A percentile compares a stretch with the other conserved stretches of the same genome.
These are phyloP conservation scores for Globisporangium carolinianum DNA, from an alignment of 352 stramenopile species.

Conservation along the genomic window DNA sequence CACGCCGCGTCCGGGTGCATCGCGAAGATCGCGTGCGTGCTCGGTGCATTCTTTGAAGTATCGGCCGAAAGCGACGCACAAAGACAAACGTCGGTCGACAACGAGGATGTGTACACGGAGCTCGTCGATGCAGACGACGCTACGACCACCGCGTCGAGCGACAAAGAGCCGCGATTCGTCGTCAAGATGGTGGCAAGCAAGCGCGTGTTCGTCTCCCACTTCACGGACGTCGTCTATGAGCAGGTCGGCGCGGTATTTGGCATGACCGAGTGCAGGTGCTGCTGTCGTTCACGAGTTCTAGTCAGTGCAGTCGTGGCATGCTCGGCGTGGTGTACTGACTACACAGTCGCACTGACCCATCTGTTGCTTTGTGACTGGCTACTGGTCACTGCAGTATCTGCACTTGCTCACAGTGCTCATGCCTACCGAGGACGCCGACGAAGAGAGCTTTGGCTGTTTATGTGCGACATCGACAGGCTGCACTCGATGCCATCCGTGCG, in stretches of 20 bases:
- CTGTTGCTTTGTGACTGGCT: background rate
- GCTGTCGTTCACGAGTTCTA: background rate
- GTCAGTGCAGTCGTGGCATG: too few species aligned
- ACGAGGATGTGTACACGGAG: conserved; percentile 1
- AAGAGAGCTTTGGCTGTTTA: conserved; percentile 10
- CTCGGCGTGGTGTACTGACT: too few species aligned
- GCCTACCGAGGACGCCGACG: background rate
- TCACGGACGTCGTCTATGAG: conserved; percentile 26
- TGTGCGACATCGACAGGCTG: conserved; percentile 6
- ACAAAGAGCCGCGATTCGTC: conserved; percentile 3
- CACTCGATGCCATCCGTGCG: conserved; percentile 2
- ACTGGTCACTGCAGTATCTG: conserved; percentile 4
- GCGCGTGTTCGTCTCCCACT: conserved; percentile 22
- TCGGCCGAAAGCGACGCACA: background rate
- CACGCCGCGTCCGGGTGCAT: conserved; percentile 9
- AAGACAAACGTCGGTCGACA: background rate
- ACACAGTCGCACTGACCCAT: too few species aligned
- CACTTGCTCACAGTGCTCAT: conserved; percentile 4
- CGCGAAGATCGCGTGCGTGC: conserved; percentile 4
- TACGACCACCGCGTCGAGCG: background rate
- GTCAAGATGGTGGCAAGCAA: conserved; percentile 15
- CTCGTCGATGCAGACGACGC: background rate
- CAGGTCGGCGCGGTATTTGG: conserved; percentile 10
- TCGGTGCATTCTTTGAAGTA: conserved; percentile 11
- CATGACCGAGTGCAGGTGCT: background rate